Evolutionary conservation across 352 stramenopile genomes (phyloP).

Genomic region (Globisporangium ultimum): DNA sequence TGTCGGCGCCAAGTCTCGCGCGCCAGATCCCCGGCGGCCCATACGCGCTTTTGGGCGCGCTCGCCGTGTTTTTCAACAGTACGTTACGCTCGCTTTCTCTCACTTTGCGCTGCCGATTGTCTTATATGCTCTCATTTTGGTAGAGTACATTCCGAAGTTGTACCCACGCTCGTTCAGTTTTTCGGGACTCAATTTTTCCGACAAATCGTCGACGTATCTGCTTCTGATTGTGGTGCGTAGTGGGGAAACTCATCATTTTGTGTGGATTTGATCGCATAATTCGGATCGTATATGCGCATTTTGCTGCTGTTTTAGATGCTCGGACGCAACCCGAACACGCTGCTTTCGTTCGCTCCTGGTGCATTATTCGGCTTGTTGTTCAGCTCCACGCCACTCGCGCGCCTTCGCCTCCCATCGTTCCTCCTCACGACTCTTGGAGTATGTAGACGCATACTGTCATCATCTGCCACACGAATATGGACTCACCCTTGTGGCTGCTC

Average conservation of each 20-base stretch:
- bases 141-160: constrained; percentile 77
- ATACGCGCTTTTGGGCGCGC: constrained; percentile 70
- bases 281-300: neutral
- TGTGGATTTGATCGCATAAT: neutral
- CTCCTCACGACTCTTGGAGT: constrained; percentile 61
- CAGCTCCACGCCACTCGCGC: constrained; percentile 62
- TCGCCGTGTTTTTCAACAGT: constrained; percentile 81
- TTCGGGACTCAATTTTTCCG: constrained; percentile 73
- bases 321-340: constrained; percentile 45
- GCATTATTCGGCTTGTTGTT: constrained; percentile 64
- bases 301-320: constrained; percentile 41
- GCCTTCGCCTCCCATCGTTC: constrained; percentile 70
- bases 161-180: constrained; percentile 57
- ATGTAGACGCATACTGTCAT: constrained; percentile 1
- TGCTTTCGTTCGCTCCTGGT: constrained; percentile 61
- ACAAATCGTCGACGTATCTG: constrained; percentile 79
- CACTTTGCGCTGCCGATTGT: too few species aligned
- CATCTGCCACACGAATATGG: neutral
- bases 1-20: constrained; percentile 33
- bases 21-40: constrained; percentile 51
- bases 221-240: constrained; percentile 64
- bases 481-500: too few species aligned
- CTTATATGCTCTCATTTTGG: neutral
- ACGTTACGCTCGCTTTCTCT: constrained; percentile 12
- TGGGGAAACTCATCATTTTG: neutral